Evolutionary conservation across 2,329 filamentous ascomycete genomes (phyloP), one percentile per base, ranked within the genome.

Genomic region (Zymoseptoria ardabiliae): DNA sequence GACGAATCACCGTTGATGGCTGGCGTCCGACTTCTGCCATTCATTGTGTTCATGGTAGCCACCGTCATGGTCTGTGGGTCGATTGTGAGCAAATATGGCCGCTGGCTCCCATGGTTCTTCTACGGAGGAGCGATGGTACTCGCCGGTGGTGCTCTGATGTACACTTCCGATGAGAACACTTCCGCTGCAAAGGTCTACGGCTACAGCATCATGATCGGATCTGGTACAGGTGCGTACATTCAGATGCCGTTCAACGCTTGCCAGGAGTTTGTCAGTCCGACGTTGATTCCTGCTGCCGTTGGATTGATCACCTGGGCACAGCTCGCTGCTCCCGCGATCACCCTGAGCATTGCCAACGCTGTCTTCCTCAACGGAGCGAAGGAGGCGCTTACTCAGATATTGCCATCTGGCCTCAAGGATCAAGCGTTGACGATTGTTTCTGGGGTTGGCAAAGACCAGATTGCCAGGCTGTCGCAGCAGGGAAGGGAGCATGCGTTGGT

Each of bases 1-100:
- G 76, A 76, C 4, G 78, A 80, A 50, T 69, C 63, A 0, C 70
- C 77, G 0, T 64, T 80, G 2, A 60, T 74, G 13, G 73, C 77
- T 9, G 77, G 73, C 1, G 72, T 77, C 1, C 71, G 73, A 9
- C 67, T 80, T 1, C 66, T 80, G 1, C 79, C 78, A 0, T 54
- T 59, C 22, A 54, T 60, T 52, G 19, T 57, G 4, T 48, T 62
- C 9, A 54, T 58, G 22, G 55, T 58, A 19, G 41, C 53, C 1
- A 56, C 55, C 10, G 55, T 59, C 13, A 6, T 62, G 41, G 20
- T 57, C 22, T 56, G 53, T 48, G 56, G 51, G n/a, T 45, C 50
- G 10, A n/a, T 58, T 41, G 20, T 54, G 21, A 21, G n/a, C 21
- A 41, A 54, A 17, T 19, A 35, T 22, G 52, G 19, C 21, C 23